A percentile compares a stretch with the other conserved stretches of the same genome.
Evolutionary conservation across 2,329 filamentous ascomycete genomes (phyloP).

Genomic region (Pseudogymnoascus sp.): DNA sequence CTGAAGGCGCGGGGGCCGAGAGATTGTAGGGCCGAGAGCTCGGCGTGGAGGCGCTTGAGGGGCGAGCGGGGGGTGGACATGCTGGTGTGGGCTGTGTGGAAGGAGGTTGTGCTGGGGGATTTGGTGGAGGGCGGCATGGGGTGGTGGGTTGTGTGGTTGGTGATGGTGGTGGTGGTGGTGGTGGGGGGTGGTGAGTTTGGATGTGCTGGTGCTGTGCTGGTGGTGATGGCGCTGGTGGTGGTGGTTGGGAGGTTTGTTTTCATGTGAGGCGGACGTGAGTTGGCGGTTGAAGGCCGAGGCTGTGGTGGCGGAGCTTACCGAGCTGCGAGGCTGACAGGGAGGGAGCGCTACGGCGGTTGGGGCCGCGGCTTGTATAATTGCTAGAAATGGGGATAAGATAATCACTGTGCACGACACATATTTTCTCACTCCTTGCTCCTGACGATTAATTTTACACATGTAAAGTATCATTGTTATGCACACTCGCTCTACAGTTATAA

Average conservation of each 20-base stretch:
- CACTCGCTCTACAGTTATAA: conserved; percentile 6
- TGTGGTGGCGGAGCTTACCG: not conserved
- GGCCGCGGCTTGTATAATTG: not conserved
- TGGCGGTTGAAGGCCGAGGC: not conserved
- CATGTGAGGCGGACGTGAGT: not conserved
- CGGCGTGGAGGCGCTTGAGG: conserved; percentile 48
- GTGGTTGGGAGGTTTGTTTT: not conserved
- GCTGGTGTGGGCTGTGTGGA: conserved; percentile 8
- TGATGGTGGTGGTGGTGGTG: not conserved
- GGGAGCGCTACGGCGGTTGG: not conserved
- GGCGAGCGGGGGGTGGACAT: conserved; percentile 35
- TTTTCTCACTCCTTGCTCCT: not conserved
- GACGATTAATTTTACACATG: not conserved
- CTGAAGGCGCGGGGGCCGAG: conserved; percentile 29
- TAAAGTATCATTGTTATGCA: conserved; percentile 8
- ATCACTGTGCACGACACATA: not conserved
- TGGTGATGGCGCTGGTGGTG: not conserved
- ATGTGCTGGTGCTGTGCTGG: no score
- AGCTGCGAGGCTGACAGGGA: not conserved
- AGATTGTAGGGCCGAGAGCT: conserved; percentile 36
- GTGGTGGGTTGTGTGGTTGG: not conserved
- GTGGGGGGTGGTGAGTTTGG: no score
- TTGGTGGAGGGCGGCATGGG: conserved; percentile 2
- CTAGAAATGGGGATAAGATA: not conserved
- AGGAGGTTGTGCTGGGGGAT: conserved; percentile 5